These are phyloP conservation scores for Diaporthe citri DNA, from an alignment of 2,329 filamentous ascomycete genomes.

Conservation along the genomic window DNA sequence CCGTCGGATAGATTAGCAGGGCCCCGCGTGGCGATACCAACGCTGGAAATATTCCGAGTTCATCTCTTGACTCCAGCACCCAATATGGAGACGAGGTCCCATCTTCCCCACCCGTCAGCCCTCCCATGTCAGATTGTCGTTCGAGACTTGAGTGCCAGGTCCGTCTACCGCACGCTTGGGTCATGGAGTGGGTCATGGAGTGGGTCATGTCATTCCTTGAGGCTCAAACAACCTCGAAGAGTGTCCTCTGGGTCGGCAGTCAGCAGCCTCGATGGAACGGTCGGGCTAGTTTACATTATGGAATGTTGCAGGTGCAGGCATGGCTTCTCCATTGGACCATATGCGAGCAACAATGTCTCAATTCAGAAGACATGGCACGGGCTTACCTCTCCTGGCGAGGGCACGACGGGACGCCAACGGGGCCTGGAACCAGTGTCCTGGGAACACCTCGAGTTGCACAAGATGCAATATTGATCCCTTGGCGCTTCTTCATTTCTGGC, in stretches of 20 bases:
- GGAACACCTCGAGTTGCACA: slow-evolving; percentile 16
- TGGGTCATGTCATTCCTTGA: slow-evolving; percentile 1
- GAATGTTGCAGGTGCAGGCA: not conserved
- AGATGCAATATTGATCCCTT: slow-evolving; percentile 10
- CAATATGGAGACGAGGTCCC: slow-evolving; percentile 1
- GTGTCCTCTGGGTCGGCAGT: not conserved
- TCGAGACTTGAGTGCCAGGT: slow-evolving; percentile 9
- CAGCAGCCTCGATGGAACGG: not conserved
- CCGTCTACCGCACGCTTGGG: slow-evolving; percentile 17
- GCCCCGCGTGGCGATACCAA: not conserved
- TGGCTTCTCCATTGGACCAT: not conserved
- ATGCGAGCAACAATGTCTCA: slow-evolving; percentile 16
- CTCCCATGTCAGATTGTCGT: slow-evolving; percentile 22
- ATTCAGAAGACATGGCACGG: not conserved
- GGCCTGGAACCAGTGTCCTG: slow-evolving; percentile 7
- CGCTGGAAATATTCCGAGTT: slow-evolving; percentile 8
- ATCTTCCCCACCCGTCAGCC: slow-evolving; percentile 8
- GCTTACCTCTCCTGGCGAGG: not conserved
- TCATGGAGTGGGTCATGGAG: slow-evolving; percentile 9
- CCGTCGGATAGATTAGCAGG: not conserved
- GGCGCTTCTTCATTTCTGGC: slow-evolving; percentile 5
- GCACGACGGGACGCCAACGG: not conserved
- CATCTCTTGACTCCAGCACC: slow-evolving; percentile 2
- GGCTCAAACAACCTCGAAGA: not conserved
- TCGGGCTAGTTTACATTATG: not conserved